These are phyloP conservation scores for Ananas comosus DNA, from an alignment of 176 grass and related monocot genomes.

Conservation along the genomic window DNA sequence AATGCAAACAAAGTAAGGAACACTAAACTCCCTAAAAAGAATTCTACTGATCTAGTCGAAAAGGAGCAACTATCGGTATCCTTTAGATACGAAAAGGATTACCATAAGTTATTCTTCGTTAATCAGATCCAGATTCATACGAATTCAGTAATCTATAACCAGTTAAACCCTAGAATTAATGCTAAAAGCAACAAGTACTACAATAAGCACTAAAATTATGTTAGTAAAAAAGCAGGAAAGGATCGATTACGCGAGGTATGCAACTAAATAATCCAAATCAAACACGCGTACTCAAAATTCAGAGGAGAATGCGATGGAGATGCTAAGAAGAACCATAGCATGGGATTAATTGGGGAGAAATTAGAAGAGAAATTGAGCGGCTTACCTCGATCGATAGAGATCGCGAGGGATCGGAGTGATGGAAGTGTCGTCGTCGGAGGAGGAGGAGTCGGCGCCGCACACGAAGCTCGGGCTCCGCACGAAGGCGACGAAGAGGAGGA, in stretches of 20 bases:
- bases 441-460: constrained; percentile 15
- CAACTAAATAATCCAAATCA: neutral
- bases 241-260: neutral
- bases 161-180: too few relatives aligned
- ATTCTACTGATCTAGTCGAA: too few relatives aligned
- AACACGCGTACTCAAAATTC: neutral
- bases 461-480: neutral
- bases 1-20: too few relatives aligned
- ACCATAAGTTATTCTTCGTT: too few relatives aligned
- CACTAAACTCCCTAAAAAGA: too few relatives aligned
- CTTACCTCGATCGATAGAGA: constrained; percentile 85
- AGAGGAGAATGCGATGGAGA: neutral
- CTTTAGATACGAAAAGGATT: too few relatives aligned
- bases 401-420: constrained; percentile 41
- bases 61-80: too few relatives aligned
- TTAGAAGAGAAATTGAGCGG: neutral
- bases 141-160: too few relatives aligned
- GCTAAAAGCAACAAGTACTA: too few relatives aligned
- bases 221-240: neutral
- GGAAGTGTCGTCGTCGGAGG: neutral
- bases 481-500: constrained; percentile 1
- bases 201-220: neutral
- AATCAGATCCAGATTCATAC: too few relatives aligned
- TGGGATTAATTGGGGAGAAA: neutral
- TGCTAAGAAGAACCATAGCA: neutral